phyloP scores from a whole-genome alignment of 2,329 filamentous ascomycete species.

The Ophiocordyceps camponoti-rufipedis region DNA sequence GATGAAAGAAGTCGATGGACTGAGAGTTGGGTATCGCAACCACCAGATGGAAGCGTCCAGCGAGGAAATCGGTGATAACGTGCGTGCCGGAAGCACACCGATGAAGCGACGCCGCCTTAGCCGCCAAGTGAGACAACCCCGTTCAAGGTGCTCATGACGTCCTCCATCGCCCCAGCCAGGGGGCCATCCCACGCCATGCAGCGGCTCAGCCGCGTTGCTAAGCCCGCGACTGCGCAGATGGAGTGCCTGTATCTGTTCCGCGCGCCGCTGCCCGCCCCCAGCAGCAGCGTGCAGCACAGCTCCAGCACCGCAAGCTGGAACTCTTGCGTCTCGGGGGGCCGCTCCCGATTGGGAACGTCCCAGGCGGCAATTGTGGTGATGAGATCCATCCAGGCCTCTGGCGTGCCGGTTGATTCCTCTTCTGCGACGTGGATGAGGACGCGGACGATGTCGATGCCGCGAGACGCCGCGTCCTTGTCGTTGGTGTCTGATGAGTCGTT shows the following conservation, averaged over 20 bases:
- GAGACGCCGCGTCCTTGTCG: constrained; percentile 14
- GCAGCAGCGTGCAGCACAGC: constrained; percentile 33
- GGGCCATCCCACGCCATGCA: constrained; percentile 12
- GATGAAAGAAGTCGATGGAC: too few species aligned
- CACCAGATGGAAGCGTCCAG: neutral
- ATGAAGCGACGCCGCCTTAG: neutral
- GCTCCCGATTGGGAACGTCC: constrained; percentile 17
- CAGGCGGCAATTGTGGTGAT: constrained; percentile 32
- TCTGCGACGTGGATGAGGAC: constrained; percentile 35
- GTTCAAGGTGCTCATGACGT: constrained; percentile 20
- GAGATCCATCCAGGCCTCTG: constrained; percentile 38
- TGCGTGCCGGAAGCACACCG: neutral
- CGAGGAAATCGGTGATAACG: neutral
- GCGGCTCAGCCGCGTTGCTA: constrained; percentile 22
- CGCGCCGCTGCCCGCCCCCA: constrained; percentile 24
- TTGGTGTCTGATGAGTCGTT: constrained; percentile 9
- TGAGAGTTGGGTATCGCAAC: neutral
- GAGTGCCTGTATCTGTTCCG: constrained; percentile 31
- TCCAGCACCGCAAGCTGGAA: constrained; percentile 35
- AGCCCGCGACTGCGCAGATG: constrained; percentile 28
- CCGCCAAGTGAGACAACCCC: constrained; percentile 2
- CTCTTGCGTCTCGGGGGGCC: constrained; percentile 19
- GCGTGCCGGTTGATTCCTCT: constrained; percentile 20
- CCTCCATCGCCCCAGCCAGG: constrained; percentile 24
- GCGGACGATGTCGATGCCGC: constrained; percentile 37